phyloP scores from a whole-genome alignment of 768 basidiomycete genomes.

The Mycena capillaripes region DNA sequence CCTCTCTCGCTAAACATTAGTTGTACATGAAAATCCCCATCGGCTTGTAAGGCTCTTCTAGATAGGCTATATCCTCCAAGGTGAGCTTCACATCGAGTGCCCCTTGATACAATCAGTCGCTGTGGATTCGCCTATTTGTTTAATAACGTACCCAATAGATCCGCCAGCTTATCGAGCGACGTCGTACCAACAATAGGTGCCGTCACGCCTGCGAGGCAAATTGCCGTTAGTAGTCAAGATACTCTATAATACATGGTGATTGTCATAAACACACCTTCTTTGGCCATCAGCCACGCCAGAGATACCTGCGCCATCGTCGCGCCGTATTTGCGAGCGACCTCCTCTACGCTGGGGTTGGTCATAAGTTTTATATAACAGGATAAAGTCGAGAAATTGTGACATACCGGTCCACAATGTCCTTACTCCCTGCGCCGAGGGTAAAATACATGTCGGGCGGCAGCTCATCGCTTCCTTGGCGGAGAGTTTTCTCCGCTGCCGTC shows the following conservation, averaged over 20 bases:
- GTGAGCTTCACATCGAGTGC: slow-evolving; percentile 12
- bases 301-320: slow-evolving; percentile 59
- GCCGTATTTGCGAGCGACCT: slow-evolving; percentile 42
- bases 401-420: slow-evolving; percentile 2
- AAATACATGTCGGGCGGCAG: neutral
- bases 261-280: slow-evolving; percentile 39
- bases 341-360: neutral
- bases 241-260: neutral
- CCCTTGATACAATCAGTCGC: neutral
- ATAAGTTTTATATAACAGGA: neutral
- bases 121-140: too few species aligned
- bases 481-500: slow-evolving; percentile 26
- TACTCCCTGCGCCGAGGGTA: neutral
- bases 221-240: neutral
- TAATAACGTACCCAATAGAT: slow-evolving; percentile 50
- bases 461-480: slow-evolving; percentile 26
- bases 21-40: slow-evolving; percentile 10
- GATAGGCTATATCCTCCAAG: neutral
- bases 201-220: slow-evolving; percentile 39
- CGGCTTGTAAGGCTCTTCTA: slow-evolving; percentile 10
- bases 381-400: neutral
- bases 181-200: slow-evolving; percentile 62
- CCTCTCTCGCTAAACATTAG: too few species aligned
- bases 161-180: slow-evolving; percentile 53
- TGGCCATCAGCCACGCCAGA: slow-evolving; percentile 53